Base-by-base conservation (phyloP, 306 rosid genomes). In the Fragaria vesca region DNA sequence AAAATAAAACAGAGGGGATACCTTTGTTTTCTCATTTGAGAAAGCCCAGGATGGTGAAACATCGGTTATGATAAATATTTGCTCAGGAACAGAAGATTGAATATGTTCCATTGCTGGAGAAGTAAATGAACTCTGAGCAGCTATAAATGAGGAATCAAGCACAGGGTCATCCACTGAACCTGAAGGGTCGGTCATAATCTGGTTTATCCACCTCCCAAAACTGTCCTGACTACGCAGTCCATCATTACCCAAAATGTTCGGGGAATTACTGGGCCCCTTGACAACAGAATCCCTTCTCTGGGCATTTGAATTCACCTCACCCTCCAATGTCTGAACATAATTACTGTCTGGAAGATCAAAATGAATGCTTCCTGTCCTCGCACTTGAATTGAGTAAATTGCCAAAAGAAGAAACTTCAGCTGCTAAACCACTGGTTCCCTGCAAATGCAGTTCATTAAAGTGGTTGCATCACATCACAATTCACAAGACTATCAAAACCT, bases 21-120 rank as follows among this genome's bases (percentile, higher is more conserved):
- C 99, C 99, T 96, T 93, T 63, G 99, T 93, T 87, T 87, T 84
- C 84, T 96, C 99, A 13, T 89, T 84, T 48, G 94, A 87, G 85
- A 81, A 83, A 30, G 87, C 99, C 93, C 98, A 90, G 26, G 77
- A 73, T 67, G 97, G 99, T 74, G 96, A 91, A 69, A 96, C 63
- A 13, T 93, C 97, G 21, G 96, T 88, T 78, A 91, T 82, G 85
- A 47, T 86, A 82, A 96, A 96, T 51, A 91, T 81, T 86, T 87
- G 94, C 76, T 85, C 97, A 63, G 89, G 86, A 54, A 74, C 86
- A 73, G 87, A 74, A 85, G 88, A 50, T 72, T 91, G 96, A 78
- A 73, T 84, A 76, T 74, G 82, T 83, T 89, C 83, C 73, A 72
- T 81, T 52, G 58, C 76, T 20, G 78, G 66, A 80, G 95, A 82